Conservation (phyloP, 2,329 filamentous ascomycete genomes). For the Talaromyces amestolkiae region DNA sequence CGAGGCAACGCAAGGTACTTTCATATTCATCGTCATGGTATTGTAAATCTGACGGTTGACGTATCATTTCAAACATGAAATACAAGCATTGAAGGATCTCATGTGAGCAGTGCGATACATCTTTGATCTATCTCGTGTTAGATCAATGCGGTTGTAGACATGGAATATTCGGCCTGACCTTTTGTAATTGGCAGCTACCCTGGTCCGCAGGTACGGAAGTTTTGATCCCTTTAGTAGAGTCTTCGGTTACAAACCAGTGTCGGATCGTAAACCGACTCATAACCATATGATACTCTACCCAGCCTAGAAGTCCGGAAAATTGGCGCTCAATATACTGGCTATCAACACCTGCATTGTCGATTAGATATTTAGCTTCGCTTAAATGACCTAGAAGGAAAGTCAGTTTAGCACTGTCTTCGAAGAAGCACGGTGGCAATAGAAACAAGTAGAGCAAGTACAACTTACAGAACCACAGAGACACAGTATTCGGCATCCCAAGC, state of each 20-base stretch:
- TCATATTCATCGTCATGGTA: slow-evolving; percentile 15
- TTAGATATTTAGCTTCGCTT: slow-evolving; percentile 5
- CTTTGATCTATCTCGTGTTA: slow-evolving; percentile 13
- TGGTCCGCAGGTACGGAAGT: slow-evolving; percentile 16
- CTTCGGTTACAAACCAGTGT: slow-evolving; percentile 14
- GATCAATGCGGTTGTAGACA: neutral
- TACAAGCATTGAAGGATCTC: slow-evolving; percentile 15
- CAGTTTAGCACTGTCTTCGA: slow-evolving; percentile 9
- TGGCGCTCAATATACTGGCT: slow-evolving; percentile 8
- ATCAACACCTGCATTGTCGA: slow-evolving; percentile 6
- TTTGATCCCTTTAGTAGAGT: slow-evolving; percentile 14
- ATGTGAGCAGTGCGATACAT: slow-evolving; percentile 14
- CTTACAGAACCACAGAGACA: slow-evolving; percentile 17
- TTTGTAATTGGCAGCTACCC: slow-evolving; percentile 14
- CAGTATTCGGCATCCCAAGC: slow-evolving; percentile 15
- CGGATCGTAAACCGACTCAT: slow-evolving; percentile 16
- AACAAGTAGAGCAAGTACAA: slow-evolving; percentile 7
- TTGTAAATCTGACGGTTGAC: slow-evolving; percentile 11
- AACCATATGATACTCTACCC: slow-evolving; percentile 17
- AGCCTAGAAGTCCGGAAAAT: slow-evolving; percentile 16
- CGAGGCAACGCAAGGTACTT: slow-evolving; percentile 16
- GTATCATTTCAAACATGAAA: slow-evolving; percentile 16
- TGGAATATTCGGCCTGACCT: neutral
- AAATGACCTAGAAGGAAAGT: slow-evolving; percentile 8
- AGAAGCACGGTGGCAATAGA: slow-evolving; percentile 5